phyloP scores from a whole-genome alignment of 495 filamentous ascomycete genomes.

The Aspergillus incahuasiensis region DNA sequence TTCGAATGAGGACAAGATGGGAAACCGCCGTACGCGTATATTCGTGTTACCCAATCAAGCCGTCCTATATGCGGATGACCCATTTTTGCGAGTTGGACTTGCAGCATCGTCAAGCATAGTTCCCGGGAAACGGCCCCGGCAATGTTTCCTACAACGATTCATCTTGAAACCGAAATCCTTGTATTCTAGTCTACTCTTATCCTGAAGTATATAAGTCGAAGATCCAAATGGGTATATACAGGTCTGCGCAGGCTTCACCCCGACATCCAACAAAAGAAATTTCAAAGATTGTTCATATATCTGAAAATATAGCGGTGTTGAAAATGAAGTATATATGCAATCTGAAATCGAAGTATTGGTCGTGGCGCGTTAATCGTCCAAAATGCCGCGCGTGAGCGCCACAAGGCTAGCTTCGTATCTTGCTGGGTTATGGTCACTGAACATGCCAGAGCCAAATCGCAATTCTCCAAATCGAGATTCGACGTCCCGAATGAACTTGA shows the following conservation, averaged over 20 bases:
- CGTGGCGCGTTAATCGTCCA: conserved; percentile 37
- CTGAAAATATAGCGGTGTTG: background rate
- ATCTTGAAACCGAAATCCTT: background rate
- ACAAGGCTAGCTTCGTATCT: conserved; percentile 62
- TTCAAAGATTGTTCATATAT: background rate
- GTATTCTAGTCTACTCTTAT: conserved; percentile 9
- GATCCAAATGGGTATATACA: background rate
- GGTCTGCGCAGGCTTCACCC: background rate
- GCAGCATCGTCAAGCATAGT: background rate
- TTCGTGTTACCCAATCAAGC: background rate
- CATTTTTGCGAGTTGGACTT: background rate
- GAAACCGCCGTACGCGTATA: background rate
- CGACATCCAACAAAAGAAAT: background rate
- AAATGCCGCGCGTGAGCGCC: conserved; percentile 49
- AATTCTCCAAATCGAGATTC: conserved; percentile 66
- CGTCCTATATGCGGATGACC: background rate
- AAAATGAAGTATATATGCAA: background rate
- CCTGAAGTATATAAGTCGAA: background rate
- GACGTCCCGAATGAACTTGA: conserved; percentile 62
- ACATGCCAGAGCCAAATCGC: conserved; percentile 65
- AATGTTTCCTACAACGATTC: background rate
- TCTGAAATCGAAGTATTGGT: background rate
- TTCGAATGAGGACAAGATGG: background rate
- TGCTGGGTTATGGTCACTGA: conserved; percentile 72
- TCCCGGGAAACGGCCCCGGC: background rate